Percentiles rank a stretch among this genome's conserved stretches.
Evolutionary conservation across 352 stramenopile species (phyloP).

Genomic region (Pythium rishiriense): DNA sequence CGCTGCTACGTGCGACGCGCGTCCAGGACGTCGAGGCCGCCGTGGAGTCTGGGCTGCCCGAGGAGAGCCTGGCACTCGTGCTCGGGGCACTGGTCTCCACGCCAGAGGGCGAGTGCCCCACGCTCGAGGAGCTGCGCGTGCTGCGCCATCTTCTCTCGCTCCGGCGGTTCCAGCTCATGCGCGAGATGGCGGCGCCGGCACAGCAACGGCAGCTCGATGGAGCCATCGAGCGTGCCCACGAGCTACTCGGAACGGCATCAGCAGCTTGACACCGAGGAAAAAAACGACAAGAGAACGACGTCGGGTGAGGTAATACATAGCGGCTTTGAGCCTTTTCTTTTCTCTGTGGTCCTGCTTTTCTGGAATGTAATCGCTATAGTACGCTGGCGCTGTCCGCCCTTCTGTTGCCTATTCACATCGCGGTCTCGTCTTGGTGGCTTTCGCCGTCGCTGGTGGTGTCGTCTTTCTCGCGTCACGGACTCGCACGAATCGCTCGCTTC

Average conservation of each 20-base stretch:
- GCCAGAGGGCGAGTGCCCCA: neutral
- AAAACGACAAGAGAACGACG: neutral
- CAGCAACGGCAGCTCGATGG: neutral
- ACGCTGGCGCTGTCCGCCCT: slow-evolving; percentile 4
- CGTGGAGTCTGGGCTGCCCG: slow-evolving; percentile 8
- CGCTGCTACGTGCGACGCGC: neutral
- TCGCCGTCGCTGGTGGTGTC: neutral
- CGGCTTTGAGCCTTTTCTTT: neutral
- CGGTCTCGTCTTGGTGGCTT: neutral
- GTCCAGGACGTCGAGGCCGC: slow-evolving; percentile 1
- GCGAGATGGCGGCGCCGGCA: slow-evolving; percentile 2
- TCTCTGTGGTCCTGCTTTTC: neutral
- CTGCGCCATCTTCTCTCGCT: slow-evolving; percentile 3
- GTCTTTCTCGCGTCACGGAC: neutral
- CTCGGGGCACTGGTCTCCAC: slow-evolving; percentile 6
- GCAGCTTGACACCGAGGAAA: neutral
- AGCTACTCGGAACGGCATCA: neutral
- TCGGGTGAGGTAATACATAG: slow-evolving; percentile 11
- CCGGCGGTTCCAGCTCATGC: slow-evolving; percentile 5
- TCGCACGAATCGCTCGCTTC: neutral
- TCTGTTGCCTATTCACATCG: slow-evolving; percentile 16
- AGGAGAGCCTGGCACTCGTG: slow-evolving; percentile 4
- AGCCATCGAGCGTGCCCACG: neutral
- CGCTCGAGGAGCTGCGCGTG: neutral
- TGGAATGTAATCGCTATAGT: slow-evolving; percentile 17